Base-by-base conservation (phyloP, 129 eudicot species). In the Tagetes erecta region DNA sequence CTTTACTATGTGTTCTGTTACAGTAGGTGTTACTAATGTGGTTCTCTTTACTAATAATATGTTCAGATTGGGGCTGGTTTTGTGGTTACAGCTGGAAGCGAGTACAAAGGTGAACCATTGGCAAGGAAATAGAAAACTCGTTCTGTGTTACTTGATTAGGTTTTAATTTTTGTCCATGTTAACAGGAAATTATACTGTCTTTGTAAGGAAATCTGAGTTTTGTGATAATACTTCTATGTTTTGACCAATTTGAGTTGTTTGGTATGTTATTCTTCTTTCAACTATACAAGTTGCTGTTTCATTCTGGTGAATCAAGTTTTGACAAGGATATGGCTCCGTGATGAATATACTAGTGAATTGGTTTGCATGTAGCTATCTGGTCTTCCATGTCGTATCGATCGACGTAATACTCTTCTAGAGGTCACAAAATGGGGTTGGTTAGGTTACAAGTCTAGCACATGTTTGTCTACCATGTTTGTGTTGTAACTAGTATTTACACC, bases 41-140 rank as follows among this genome's bases (percentile, higher is more conserved):
- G 3, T 71, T 1, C 13, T 51, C 39, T 78, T 0, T 10, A 35
- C 49, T 35, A n/a, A 71, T 36, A 5, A 1, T 36, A 2, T 31
- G 13, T 60, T 83, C 84, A 93, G 98, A 82, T 93, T 77, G 98
- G 96, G 71, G 98, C 92, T 47, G 92, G 91, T 71, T 93, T 75
- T 73, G 98, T 90, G 70, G 87, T 93, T 14, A 70, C 92, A 13
- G 84, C 97, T 20, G 95, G 98, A 20, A 84, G 97, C 37, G 95
- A 87, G 53, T 64, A 87, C 84, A 93, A 84, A 58, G 97, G 97
- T 35, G 98, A 93, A 67, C 66, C 92, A 4, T 81, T 93, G 79
- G 88, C 96, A n/a, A 88, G 80, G 80, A 90, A 87, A 80, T 85
- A 93, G 72, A 84, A 83, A 55, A 35, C 60, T 37, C 42, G 27